A percentile compares a stretch with the other conserved stretches of the same genome.
phyloP scores from a whole-genome alignment of 108 stramenopile species.

The Schizochytrium sp. region DNA sequence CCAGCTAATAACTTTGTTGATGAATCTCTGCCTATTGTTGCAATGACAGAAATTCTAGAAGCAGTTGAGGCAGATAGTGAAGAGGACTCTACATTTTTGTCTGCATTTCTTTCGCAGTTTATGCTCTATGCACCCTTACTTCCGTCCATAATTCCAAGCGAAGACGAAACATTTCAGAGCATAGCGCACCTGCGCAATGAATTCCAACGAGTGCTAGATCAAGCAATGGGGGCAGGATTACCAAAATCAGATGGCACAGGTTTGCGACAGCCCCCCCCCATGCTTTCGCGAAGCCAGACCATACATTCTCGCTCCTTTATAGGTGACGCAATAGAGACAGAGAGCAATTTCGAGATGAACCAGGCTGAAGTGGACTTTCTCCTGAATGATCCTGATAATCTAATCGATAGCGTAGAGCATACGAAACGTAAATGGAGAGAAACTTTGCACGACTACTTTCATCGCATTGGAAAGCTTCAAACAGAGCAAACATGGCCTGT shows the following conservation, averaged over 20 bases:
- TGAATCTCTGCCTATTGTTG: slow-evolving; percentile 28
- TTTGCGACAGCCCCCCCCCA: too few relatives aligned
- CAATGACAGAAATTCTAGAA: slow-evolving; percentile 12
- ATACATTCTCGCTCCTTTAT: too few relatives aligned
- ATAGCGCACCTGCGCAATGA: neutral
- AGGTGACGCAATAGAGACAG: too few relatives aligned
- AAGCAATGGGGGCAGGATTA: neutral
- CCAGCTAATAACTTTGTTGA: neutral
- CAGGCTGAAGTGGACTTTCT: too few relatives aligned
- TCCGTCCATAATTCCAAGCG: neutral
- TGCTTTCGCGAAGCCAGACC: too few relatives aligned
- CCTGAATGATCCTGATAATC: too few relatives aligned
- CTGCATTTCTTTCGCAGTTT: slow-evolving; percentile 4
- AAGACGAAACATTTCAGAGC: neutral
- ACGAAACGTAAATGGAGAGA: too few relatives aligned
- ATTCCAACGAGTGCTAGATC: slow-evolving; percentile 31
- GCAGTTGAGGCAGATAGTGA: slow-evolving; percentile 39
- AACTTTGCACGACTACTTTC: too few relatives aligned
- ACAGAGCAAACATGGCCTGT: too few relatives aligned
- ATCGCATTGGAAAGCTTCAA: too few relatives aligned
- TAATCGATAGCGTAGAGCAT: too few relatives aligned
- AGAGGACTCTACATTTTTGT: neutral
- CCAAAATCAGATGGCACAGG: neutral
- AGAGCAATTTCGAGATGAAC: too few relatives aligned
- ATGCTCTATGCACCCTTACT: neutral